These are phyloP conservation scores for Suillus decipiens DNA, from an alignment of 768 basidiomycete genomes.

Conservation along the genomic window DNA sequence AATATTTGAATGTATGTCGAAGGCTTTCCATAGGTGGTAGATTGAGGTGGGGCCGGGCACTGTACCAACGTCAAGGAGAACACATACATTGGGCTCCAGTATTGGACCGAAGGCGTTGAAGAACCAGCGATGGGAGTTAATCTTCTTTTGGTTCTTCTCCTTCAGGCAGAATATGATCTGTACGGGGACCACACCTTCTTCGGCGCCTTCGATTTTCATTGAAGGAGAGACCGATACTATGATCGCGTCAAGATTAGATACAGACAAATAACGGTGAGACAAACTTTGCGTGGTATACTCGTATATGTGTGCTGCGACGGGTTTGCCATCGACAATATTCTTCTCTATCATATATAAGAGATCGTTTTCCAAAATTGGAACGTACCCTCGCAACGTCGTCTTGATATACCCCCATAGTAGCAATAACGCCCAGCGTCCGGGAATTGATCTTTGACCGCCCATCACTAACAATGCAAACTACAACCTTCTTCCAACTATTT, in stretches of 20 bases:
- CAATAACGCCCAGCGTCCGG: conserved; percentile 81
- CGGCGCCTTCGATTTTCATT: conserved; percentile 78
- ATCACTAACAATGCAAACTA: conserved; percentile 89
- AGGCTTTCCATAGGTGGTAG: conserved; percentile 94
- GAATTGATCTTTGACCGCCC: conserved; percentile 85
- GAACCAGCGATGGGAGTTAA: conserved; percentile 94
- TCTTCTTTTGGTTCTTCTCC: conserved; percentile 94
- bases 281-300: conserved; percentile 92
- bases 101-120: conserved; percentile 87
- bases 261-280: conserved; percentile 26
- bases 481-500: conserved; percentile 98
- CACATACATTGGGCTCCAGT: conserved; percentile 86
- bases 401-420: conserved; percentile 93
- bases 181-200: conserved; percentile 82
- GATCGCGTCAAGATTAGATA: neutral
- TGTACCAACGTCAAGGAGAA: conserved; percentile 85
- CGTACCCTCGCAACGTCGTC: conserved; percentile 88
- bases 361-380: neutral
- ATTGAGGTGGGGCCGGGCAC: conserved; percentile 87
- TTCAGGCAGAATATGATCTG: conserved; percentile 93
- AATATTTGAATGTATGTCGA: conserved; percentile 89
- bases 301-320: conserved; percentile 89
- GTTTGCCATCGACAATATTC: conserved; percentile 78
- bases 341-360: conserved; percentile 22
- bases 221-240: conserved; percentile 80